Base-by-base conservation (phyloP, 192 early-diverging fungal genomes). In the Coemansia sp. region DNA sequence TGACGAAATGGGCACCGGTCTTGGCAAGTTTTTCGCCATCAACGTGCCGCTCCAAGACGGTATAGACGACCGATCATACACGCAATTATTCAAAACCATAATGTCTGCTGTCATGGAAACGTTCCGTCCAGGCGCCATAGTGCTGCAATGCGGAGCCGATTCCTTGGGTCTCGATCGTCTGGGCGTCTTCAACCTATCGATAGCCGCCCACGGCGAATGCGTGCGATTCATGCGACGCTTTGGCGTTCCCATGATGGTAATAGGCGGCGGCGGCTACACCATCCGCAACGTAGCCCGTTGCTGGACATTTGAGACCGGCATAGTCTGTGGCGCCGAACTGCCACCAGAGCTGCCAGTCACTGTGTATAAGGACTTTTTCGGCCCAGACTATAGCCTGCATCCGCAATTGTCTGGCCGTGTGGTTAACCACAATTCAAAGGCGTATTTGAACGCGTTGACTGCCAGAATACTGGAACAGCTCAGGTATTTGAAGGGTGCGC, bases 191-290 rank as follows among this genome's bases (percentile, higher is more conserved):
- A 98, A 98, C 71, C 82, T 99, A 22, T 93, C 91, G 34, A 95
- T 97, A 87, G 85, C 88, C 18, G 97, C 96, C 2, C 97, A 99
- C 64, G 97, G 94, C 22, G 88, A 89, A 63, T 99, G 97, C 73
- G 94, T 98, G 6, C 87, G 88, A 56, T 98, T 94, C 85, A 91
- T 98, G 68, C 96, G 95, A 57, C 86, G 78, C 8, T 94, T 97
- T 76, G 91, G 94, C 59, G 74, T 99, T 18, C 97, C 97, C 32
- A 87, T 96, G 85, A 73, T 99, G 28, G 90, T 97, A 37, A 84
- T 98, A 1, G 97, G 97, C 32, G 97, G 97, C 20, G 97, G 97
- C 20, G 97, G 97, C 12, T 99, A 99, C 72, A 99, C 97, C 1
- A 95, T 98, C 75, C 88, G 95, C 28, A 97, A 98, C 76, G 95